A percentile compares a stretch with the other conserved stretches of the same genome.
Evolutionary conservation across 75 land plant genomes (phyloP).

Genomic region (Pinus albicaulis): DNA sequence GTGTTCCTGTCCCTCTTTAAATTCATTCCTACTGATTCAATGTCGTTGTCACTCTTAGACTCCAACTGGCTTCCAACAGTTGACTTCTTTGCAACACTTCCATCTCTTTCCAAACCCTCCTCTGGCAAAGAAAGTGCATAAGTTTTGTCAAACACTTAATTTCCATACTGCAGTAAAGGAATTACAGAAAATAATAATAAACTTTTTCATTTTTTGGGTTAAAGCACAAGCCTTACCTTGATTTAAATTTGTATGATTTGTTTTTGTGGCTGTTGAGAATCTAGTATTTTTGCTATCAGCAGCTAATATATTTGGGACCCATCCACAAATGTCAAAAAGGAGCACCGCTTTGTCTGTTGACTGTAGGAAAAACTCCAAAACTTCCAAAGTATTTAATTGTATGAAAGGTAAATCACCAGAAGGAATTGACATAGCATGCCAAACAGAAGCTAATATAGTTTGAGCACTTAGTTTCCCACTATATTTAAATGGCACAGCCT

Average conservation of each 20-base stretch:
- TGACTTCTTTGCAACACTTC: background rate
- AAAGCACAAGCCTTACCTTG: background rate
- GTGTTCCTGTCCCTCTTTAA: background rate
- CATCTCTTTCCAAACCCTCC: background rate
- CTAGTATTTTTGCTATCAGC: background rate
- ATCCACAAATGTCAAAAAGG: slow-evolving; percentile 72
- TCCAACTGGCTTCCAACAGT: background rate
- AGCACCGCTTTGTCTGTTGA: slow-evolving; percentile 76
- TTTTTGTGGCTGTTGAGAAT: background rate
- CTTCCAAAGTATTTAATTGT: slow-evolving; percentile 28
- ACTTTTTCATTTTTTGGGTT: no score
- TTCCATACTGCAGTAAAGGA: background rate
- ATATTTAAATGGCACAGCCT: slow-evolving; percentile 52
- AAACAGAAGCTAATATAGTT: slow-evolving; percentile 44
- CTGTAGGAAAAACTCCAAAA: slow-evolving; percentile 37
- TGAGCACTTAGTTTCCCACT: slow-evolving; percentile 43
- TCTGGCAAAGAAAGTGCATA: slow-evolving; percentile 4
- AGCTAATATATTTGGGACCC: slow-evolving; percentile 36
- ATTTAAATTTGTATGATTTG: background rate
- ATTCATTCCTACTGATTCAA: background rate
- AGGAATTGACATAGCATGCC: slow-evolving; percentile 28
- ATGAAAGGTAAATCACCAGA: slow-evolving; percentile 51
- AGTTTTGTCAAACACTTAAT: background rate
- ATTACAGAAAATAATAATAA: background rate
- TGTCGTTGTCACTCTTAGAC: background rate